Evolutionary conservation across 2,329 filamentous ascomycete genomes (phyloP).

Genomic region (Emydomyces testavorans): DNA sequence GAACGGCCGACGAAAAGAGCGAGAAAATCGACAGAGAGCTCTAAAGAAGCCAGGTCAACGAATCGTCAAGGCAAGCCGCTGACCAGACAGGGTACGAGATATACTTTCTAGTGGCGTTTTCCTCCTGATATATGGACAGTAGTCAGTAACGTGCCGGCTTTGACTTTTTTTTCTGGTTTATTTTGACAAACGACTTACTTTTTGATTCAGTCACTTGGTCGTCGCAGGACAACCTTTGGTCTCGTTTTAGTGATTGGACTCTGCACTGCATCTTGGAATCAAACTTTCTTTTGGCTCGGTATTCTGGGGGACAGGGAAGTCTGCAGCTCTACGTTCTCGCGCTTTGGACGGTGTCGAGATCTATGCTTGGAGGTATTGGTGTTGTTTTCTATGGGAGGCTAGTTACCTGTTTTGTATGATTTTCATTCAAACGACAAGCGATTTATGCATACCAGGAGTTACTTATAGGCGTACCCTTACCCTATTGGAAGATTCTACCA

Average conservation of each 20-base stretch:
- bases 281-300: background rate
- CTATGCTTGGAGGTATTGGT: background rate
- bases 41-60: conserved; percentile 31
- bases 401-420: background rate
- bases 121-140: background rate
- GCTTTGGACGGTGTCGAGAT: background rate
- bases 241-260: background rate
- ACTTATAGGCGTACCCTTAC: no score
- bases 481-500: no score
- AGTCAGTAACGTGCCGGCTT: conserved; percentile 7
- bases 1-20: conserved; percentile 41
- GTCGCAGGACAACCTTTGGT: background rate
- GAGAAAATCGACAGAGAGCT: conserved; percentile 35
- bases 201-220: background rate
- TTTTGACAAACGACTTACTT: background rate
- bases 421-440: background rate
- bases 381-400: background rate
- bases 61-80: conserved; percentile 41
- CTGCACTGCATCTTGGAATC: background rate
- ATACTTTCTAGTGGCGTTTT: conserved; percentile 29
- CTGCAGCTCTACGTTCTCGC: background rate
- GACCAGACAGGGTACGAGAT: conserved; percentile 41
- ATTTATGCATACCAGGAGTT: conserved; percentile 3
- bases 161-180: conserved; percentile 3
- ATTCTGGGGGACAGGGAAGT: background rate